Percentiles rank a stretch among this genome's conserved stretches.
These are phyloP conservation scores for Penicillium flavigenum DNA, from an alignment of 495 filamentous ascomycete genomes.

Conservation along the genomic window DNA sequence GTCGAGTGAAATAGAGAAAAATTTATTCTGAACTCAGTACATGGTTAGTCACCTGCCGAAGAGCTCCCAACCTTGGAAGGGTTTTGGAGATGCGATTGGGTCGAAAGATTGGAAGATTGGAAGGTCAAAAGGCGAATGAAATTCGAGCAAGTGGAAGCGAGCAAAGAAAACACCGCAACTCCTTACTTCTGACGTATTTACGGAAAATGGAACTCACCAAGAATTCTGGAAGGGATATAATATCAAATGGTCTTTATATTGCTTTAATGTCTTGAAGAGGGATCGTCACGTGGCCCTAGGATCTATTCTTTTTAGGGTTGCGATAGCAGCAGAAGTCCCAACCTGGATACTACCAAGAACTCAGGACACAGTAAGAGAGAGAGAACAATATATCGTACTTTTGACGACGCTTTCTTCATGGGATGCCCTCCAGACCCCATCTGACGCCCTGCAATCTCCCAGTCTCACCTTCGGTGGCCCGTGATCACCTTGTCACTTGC, in stretches of 20 bases:
- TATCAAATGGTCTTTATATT: neutral
- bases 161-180: conserved; percentile 3
- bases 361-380: neutral
- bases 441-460: conserved; percentile 4
- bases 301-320: neutral
- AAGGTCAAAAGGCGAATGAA: neutral
- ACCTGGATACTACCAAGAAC: too few species aligned
- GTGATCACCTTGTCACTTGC: neutral
- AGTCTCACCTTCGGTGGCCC: conserved; percentile 4
- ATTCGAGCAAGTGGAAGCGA: neutral
- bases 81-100: neutral
- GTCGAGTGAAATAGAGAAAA: neutral
- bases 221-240: neutral
- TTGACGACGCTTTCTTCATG: neutral
- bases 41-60: neutral
- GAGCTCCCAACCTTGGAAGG: neutral
- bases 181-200: neutral
- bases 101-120: conserved; percentile 1
- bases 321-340: neutral
- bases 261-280: neutral
- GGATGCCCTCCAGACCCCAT: neutral
- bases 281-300: conserved; percentile 3
- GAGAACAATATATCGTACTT: neutral
- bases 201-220: conserved; percentile 1
- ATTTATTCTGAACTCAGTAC: neutral